phyloP scores from a whole-genome alignment of 768 basidiomycete species.

The Asterophora lycoperdoides region DNA sequence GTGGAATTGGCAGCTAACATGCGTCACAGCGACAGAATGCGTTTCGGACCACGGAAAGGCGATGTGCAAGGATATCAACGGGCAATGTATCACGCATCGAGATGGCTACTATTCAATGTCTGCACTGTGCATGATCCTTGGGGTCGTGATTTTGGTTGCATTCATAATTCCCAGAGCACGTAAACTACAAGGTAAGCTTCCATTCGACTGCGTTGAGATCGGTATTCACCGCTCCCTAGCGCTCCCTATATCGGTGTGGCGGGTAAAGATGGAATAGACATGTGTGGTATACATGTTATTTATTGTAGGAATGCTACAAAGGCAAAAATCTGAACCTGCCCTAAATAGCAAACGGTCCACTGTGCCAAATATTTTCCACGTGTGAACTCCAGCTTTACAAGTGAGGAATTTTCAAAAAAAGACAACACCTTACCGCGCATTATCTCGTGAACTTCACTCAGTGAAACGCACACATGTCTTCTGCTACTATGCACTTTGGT shows the following conservation, averaged over 20 bases:
- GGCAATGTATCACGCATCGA: conserved; percentile 74
- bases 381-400: conserved; percentile 29
- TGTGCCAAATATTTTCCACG: conserved; percentile 37
- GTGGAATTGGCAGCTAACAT: conserved; percentile 9
- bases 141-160: conserved; percentile 64
- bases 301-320: not conserved
- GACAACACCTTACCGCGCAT: conserved; percentile 16
- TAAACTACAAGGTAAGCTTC: conserved; percentile 73
- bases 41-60: conserved; percentile 89
- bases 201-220: not conserved
- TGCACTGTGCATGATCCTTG: conserved; percentile 71
- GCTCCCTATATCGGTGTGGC: conserved; percentile 68
- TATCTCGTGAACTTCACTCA: conserved; percentile 17
- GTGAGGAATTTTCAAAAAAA: conserved; percentile 33
- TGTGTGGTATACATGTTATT: conserved; percentile 3
- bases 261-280: conserved; percentile 46
- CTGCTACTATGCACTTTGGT: conserved; percentile 83
- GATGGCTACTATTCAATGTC: conserved; percentile 94
- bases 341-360: conserved; percentile 28
- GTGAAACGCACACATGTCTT: conserved; percentile 38
- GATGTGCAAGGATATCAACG: conserved; percentile 68
- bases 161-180: conserved; percentile 84
- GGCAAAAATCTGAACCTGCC: conserved; percentile 27
- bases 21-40: conserved; percentile 69
- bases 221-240: conserved; percentile 34